Evolutionary conservation across 192 early-diverging fungal species (phyloP).

Genomic region (Obelidium mucronatum): DNA sequence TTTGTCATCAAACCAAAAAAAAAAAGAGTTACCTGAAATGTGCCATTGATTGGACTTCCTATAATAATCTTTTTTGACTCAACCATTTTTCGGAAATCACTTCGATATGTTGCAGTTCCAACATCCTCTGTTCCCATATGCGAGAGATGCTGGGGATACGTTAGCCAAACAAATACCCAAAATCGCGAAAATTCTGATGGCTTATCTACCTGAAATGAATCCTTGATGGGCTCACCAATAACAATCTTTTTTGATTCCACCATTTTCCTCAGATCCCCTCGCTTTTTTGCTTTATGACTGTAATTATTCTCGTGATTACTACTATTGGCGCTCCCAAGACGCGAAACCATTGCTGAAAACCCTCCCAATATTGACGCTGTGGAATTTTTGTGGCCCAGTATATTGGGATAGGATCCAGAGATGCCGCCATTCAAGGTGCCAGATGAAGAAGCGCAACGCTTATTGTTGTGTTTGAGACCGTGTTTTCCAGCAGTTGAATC

Average conservation of each 20-base stretch:
- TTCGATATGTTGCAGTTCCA: not conserved
- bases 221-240: conserved; percentile 16
- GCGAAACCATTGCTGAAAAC: not conserved
- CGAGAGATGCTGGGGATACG: not conserved
- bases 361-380: not conserved
- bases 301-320: not conserved
- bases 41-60: conserved; percentile 1
- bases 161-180: not conserved
- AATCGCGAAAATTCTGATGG: not conserved
- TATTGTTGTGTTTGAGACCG: not conserved
- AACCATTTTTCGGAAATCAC: not conserved
- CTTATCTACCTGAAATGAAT: conserved; percentile 10
- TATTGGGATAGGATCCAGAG: not conserved
- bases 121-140: conserved; percentile 3
- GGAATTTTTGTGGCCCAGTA: not conserved
- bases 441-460: not conserved
- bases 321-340: not conserved
- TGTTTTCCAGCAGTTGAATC: not conserved
- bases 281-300: not conserved
- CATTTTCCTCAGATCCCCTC: conserved; percentile 2
- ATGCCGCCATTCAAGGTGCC: not conserved
- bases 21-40: conserved; percentile 29
- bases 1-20: too few species aligned
- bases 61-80: conserved; percentile 13
- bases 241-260: conserved; percentile 27